Base-by-base conservation (phyloP, 2,329 filamentous ascomycete species). In the Trichoderma polysporum region DNA sequence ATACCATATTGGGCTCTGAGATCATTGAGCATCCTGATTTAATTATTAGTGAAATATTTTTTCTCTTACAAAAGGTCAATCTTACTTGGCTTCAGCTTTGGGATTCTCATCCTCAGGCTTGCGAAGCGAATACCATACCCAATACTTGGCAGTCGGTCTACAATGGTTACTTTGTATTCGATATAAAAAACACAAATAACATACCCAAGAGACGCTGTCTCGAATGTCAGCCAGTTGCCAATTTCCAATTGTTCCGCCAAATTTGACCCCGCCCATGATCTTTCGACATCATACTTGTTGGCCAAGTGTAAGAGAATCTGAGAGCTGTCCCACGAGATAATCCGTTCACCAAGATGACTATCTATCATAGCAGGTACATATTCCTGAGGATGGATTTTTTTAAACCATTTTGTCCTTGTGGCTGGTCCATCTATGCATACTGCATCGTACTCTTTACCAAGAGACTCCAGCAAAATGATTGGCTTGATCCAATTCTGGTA, bases 401-500 rank as follows among this genome's bases (percentile, higher is more conserved):
- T 66, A 25, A 53, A 66, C 64, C 64, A 66, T 9, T 66, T 57
- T 1, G 57, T 66, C 25, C 64, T 50, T 1, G 64, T 62, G 6
- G 64, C 56, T 3, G 64, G 64, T 2, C 57, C 64, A 37, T 66
- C 64, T 9, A 66, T 13, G 13, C 64, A 66, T 8, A 50, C 45
- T 8, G 64, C 17, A 39, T 66, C 64, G 12, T 66, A 66, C 3
- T 66, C 57, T 13, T 53, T 37, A 12, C 33, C 35, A 4, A 66
- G 27, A 3, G 33, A 56, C 19, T 66, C 64, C n/a, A 66, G 64
- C 45, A 66, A 33, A 29, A 66, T 62, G 31, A 66, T 62, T 39
- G 64, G 64, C 47, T 66, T 66, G 56, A 66, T 66, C 64, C 64
- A 66, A 37, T 66, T 66, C 35, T 66, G 64, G 39, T 66, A 66